Evolutionary conservation across 2,329 filamentous ascomycete genomes (phyloP).

Genomic region (Ophiostoma perfectum): DNA sequence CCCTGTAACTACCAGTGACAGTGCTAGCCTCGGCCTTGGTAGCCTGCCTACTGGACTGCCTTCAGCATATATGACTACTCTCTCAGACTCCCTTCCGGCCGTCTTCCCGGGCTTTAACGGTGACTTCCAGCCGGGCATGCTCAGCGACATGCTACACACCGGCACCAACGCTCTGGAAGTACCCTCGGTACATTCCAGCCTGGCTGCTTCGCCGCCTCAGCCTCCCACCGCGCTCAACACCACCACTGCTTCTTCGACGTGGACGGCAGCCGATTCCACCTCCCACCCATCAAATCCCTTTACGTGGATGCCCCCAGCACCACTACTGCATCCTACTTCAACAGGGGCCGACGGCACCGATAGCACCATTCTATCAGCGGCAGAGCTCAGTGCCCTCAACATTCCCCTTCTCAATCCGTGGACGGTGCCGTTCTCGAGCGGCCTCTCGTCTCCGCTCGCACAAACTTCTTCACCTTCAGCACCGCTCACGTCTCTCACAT

Average conservation of each 20-base stretch:
- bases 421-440: neutral
- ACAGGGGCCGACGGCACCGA: neutral
- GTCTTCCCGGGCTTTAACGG: neutral
- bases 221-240: neutral
- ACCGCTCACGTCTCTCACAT: no score
- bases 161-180: neutral
- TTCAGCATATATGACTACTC: neutral
- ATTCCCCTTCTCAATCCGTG: neutral
- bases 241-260: neutral
- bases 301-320: neutral
- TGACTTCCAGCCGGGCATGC: neutral
- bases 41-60: neutral
- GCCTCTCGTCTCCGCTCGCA: neutral
- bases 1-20: no score
- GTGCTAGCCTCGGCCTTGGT: no score
- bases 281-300: neutral
- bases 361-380: neutral
- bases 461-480: neutral
- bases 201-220: neutral
- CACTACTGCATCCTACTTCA: neutral
- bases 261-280: neutral
- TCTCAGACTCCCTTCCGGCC: neutral
- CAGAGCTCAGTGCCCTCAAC: neutral
- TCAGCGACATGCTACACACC: neutral
- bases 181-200: neutral